Base-by-base conservation (phyloP, 1,139 yeast species). In the Blastobotrys proliferans region DNA sequence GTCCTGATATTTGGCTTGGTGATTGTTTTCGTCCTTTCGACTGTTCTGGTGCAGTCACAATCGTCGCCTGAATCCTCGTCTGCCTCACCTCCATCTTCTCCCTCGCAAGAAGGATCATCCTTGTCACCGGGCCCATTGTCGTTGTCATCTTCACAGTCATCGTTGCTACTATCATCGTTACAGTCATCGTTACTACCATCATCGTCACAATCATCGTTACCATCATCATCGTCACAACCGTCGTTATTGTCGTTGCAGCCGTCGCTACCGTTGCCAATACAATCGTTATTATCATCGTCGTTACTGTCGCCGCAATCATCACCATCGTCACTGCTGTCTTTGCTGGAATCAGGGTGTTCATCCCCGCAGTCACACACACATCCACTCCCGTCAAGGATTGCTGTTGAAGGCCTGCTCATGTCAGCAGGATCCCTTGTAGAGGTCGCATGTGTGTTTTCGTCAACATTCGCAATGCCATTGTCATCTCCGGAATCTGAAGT, bases 61-160 rank as follows among this genome's bases (percentile, higher is more conserved):
- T 33, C 36, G 22, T n/a, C 31, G 17, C 17, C 30, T 4, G 6
- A 9, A 16, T 14, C 30, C 14, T 35, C 38, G 17, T 24, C 38
- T 2, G 11, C 30, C 6, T 35, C 38, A 14, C 16, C 38, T 8
- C 26, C 38, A 35, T n/a, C 21, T 16, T 35, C 38, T 14, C 11
- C 30, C 24, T 35, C 30, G 11, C 20, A 20, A 4, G 17, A 16
- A 36, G 18, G 17, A 26, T 17, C 32, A 26, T 18, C 30, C n/a
- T 26, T 33, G 20, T 19, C 26, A 6, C 26, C 38, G 18, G 10
- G 3, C 21, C 20, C 31, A 18, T 26, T 33, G 27, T 36, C 32
- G 25, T 29, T 16, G 8, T 26, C 39, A 9, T 26, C 39, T 17
- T 36, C 39, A 17, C 11, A 10, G 14, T 26, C 32, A 26, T 36